Evolutionary conservation across 2,329 filamentous ascomycete genomes (phyloP).

Genomic region (Chalaropsis ovoidea): DNA sequence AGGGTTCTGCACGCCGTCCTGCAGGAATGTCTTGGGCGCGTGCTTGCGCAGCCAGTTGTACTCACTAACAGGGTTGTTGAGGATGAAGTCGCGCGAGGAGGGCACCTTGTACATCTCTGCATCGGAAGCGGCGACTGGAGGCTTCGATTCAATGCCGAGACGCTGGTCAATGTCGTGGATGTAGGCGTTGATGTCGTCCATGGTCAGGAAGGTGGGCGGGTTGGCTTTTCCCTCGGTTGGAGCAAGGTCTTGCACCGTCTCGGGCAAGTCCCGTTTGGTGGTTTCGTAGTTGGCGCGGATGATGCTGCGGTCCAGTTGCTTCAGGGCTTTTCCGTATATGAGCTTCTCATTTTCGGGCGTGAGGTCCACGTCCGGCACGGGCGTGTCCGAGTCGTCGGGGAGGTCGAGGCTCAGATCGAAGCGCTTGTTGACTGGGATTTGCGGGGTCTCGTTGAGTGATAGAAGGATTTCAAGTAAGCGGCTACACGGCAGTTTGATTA

Average conservation of each 20-base stretch:
- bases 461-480: slow-evolving; percentile 80
- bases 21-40: slow-evolving; percentile 72
- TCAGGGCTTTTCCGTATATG: slow-evolving; percentile 40
- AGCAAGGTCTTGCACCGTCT: slow-evolving; percentile 41
- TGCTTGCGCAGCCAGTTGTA: slow-evolving; percentile 91
- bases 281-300: slow-evolving; percentile 44
- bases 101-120: slow-evolving; percentile 34
- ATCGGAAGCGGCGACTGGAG: slow-evolving; percentile 45
- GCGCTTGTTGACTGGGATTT: slow-evolving; percentile 64
- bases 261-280: slow-evolving; percentile 54
- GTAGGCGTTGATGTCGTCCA: slow-evolving; percentile 65
- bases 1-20: slow-evolving; percentile 46
- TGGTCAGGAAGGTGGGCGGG: slow-evolving; percentile 56
- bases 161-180: slow-evolving; percentile 52
- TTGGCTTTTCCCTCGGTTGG: slow-evolving; percentile 43
- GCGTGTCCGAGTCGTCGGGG: slow-evolving; percentile 35
- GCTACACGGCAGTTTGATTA: slow-evolving; percentile 39
- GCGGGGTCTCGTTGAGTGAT: slow-evolving; percentile 75
- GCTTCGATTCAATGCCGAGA: slow-evolving; percentile 37
- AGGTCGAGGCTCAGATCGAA: slow-evolving; percentile 55
- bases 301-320: slow-evolving; percentile 43
- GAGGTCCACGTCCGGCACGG: slow-evolving; percentile 31
- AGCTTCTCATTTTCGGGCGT: slow-evolving; percentile 35
- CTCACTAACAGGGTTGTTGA: slow-evolving; percentile 74
- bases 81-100: slow-evolving; percentile 35